Percentiles rank a stretch among this genome's conserved stretches.
phyloP scores from a whole-genome alignment of 768 basidiomycete genomes.

The Neoboletus magnificus region DNA sequence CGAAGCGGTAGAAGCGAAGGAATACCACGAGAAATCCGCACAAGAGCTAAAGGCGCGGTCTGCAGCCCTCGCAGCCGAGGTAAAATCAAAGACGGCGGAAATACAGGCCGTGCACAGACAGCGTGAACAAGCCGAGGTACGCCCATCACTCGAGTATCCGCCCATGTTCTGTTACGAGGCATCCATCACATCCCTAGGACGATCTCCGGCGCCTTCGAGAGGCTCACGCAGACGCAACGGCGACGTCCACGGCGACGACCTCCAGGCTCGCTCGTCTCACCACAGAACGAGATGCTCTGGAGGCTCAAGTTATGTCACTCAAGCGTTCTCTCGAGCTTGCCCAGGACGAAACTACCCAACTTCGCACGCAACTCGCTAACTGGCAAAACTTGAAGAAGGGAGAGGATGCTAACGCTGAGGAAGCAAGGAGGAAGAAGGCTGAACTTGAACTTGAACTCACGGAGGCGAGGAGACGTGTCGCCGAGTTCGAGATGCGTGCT shows the following conservation, averaged over 20 bases:
- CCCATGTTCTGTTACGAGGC: background rate
- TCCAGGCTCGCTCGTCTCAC: constrained; percentile 56
- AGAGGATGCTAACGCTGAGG: constrained; percentile 57
- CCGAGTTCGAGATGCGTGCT: constrained; percentile 27
- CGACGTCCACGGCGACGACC: constrained; percentile 42
- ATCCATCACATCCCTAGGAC: constrained; percentile 26
- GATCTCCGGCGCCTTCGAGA: constrained; percentile 44
- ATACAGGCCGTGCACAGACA: constrained; percentile 40
- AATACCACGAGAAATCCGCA: constrained; percentile 25
- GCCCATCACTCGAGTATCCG: constrained; percentile 2
- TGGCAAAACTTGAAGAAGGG: constrained; percentile 68
- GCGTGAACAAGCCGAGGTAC: constrained; percentile 46
- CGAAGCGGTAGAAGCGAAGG: constrained; percentile 13
- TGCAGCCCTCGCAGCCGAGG: constrained; percentile 33
- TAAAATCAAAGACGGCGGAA: constrained; percentile 40
- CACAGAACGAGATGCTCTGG: constrained; percentile 57
- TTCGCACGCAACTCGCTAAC: constrained; percentile 62
- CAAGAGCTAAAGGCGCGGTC: constrained; percentile 32
- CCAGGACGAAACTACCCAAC: constrained; percentile 50
- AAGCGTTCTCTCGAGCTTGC: constrained; percentile 56
- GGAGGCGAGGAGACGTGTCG: constrained; percentile 39
- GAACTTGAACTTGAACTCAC: constrained; percentile 55
- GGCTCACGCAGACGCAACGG: constrained; percentile 47
- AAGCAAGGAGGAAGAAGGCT: constrained; percentile 48
- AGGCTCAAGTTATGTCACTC: constrained; percentile 50